phyloP scores from a whole-genome alignment of 257 asterid species.

The Fraxinus quadrangulata region DNA sequence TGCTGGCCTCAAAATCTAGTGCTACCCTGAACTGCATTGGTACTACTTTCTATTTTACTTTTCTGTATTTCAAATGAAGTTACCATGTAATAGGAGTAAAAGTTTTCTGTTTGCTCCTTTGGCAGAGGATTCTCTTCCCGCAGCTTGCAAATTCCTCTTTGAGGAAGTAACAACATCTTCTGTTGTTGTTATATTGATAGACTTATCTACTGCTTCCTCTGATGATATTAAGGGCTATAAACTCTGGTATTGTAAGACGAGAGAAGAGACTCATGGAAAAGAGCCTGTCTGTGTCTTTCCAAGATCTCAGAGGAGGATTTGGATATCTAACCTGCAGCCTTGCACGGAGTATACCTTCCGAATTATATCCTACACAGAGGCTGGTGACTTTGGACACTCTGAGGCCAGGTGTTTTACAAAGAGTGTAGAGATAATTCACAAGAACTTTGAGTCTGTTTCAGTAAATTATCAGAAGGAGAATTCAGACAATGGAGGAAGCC shows the following conservation, averaged over 20 bases:
- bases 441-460: constrained; percentile 36
- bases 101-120: constrained; percentile 25
- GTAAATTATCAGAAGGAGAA: constrained; percentile 46
- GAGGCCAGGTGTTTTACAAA: constrained; percentile 78
- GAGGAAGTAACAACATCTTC: constrained; percentile 76
- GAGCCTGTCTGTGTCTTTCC: constrained; percentile 78
- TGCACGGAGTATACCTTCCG: constrained; percentile 79
- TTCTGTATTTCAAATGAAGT: constrained; percentile 23
- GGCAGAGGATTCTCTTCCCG: constrained; percentile 81
- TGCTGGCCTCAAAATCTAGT: constrained; percentile 47
- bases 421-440: constrained; percentile 65
- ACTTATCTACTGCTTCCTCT: constrained; percentile 46
- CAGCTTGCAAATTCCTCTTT: constrained; percentile 83
- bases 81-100: constrained; percentile 9
- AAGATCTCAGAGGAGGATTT: constrained; percentile 69
- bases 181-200: constrained; percentile 65
- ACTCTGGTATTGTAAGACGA: constrained; percentile 79
- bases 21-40: constrained; percentile 44
- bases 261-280: constrained; percentile 63
- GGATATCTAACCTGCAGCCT: constrained; percentile 77
- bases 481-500: constrained; percentile 57
- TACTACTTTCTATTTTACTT: constrained; percentile 29
- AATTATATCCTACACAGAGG: constrained; percentile 62
- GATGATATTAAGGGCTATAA: constrained; percentile 73
- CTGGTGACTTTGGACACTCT: constrained; percentile 76